phyloP scores from a whole-genome alignment of 805 yeast genomes.

The Candida insectorum region DNA sequence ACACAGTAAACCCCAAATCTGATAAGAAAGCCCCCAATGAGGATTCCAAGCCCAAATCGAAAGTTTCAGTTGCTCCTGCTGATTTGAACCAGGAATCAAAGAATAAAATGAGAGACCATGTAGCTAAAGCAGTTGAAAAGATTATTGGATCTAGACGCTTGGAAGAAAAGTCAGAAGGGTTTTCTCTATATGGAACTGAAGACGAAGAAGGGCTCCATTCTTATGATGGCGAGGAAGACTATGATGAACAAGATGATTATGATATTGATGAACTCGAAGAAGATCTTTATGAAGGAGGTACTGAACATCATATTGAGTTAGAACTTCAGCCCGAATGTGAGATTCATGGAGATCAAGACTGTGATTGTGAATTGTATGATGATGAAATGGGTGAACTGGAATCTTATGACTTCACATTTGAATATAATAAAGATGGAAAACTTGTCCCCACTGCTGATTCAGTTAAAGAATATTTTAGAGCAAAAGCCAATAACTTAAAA shows the following conservation, averaged over 20 bases:
- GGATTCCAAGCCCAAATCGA: too few relatives aligned
- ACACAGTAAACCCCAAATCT: too few relatives aligned
- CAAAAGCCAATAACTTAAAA: constrained; percentile 5
- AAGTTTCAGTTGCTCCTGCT: too few relatives aligned
- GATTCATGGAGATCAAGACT: constrained; percentile 22
- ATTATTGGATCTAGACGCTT: too few relatives aligned
- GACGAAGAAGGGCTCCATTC: constrained; percentile 40
- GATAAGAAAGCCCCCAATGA: too few relatives aligned
- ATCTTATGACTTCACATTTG: constrained; percentile 44
- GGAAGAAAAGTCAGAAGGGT: too few relatives aligned
- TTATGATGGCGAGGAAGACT: constrained; percentile 23
- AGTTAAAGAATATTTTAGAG: constrained; percentile 10
- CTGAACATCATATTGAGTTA: constrained; percentile 40
- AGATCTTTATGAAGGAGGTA: constrained; percentile 24
- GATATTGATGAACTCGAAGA: constrained; percentile 34
- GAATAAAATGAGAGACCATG: too few relatives aligned
- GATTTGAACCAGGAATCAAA: too few relatives aligned
- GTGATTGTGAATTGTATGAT: constrained; percentile 23
- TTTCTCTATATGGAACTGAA: constrained; percentile 31
- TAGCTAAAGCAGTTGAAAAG: too few relatives aligned
- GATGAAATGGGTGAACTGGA: constrained; percentile 30
- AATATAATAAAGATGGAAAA: constrained; percentile 39
- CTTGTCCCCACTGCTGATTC: constrained; percentile 35
- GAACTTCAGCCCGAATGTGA: constrained; percentile 36
- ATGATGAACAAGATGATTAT: constrained; percentile 31